phyloP scores from a whole-genome alignment of 176 grass and related monocot species.

The Canna indica region DNA sequence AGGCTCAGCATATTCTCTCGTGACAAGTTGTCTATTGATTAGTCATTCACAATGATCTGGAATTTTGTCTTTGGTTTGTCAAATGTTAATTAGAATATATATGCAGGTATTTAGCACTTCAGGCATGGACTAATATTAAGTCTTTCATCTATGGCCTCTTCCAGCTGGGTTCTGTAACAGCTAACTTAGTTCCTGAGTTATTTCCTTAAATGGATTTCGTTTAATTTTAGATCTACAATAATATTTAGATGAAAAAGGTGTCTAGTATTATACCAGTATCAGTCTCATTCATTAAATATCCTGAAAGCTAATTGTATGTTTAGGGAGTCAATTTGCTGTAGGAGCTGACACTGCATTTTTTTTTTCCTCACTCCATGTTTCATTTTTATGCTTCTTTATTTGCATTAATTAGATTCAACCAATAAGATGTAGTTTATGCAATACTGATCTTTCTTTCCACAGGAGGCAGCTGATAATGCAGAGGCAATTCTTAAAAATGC shows the following conservation, averaged over 20 bases:
- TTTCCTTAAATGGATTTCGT: not conserved
- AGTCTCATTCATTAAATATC: not conserved
- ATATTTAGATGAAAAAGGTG: not conserved
- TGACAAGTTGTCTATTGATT: not conserved
- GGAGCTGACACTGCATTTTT: not conserved
- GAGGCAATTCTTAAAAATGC: slow-evolving; percentile 44
- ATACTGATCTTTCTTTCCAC: slow-evolving; percentile 29
- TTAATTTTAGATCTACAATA: not conserved
- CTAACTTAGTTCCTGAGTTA: not conserved
- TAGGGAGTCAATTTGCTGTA: not conserved
- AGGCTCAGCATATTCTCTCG: too few species aligned
- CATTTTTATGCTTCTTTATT: not conserved
- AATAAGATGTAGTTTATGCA: not conserved
- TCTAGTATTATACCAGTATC: too few species aligned
- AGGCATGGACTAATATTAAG: not conserved
- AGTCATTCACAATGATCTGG: not conserved
- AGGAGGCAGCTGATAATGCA: slow-evolving; percentile 72
- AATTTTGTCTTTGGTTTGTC: not conserved
- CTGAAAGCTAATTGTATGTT: not conserved
- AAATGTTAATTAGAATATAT: not conserved
- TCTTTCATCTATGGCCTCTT: not conserved
- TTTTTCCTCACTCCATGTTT: not conserved
- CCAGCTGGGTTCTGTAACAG: too few species aligned
- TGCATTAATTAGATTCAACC: not conserved
- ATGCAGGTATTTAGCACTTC: not conserved